Conservation (phyloP, 805 yeast genomes). For the Kluyveromyces siamensis region DNA sequence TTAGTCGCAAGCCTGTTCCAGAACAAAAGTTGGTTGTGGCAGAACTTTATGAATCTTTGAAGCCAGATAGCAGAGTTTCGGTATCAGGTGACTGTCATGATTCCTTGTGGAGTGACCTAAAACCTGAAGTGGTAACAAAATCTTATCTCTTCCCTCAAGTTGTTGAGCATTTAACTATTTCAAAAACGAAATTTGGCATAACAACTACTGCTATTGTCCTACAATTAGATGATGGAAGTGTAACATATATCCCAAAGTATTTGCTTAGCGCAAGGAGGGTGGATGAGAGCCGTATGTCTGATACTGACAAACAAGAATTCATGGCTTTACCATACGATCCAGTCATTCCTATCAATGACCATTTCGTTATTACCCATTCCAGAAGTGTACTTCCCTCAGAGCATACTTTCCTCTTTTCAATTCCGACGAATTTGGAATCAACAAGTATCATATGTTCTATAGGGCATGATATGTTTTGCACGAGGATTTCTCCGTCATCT, state of each 20-base stretch:
- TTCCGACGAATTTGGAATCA: conserved; percentile 69
- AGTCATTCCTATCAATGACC: conserved; percentile 41
- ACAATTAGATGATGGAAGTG: conserved; percentile 49
- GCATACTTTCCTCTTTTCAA: conserved; percentile 32
- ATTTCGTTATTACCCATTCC: conserved; percentile 41
- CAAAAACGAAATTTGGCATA: conserved; percentile 57
- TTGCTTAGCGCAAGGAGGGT: conserved; percentile 63
- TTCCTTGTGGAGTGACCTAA: conserved; percentile 27
- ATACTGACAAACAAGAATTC: conserved; percentile 48
- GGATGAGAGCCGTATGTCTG: conserved; percentile 41
- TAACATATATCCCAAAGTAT: conserved; percentile 62
- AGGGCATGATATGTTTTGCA: conserved; percentile 69
- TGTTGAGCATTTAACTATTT: conserved; percentile 42
- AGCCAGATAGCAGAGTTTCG: conserved; percentile 38
- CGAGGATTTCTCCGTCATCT: conserved; percentile 69
- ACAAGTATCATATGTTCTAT: conserved; percentile 62
- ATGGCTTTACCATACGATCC: conserved; percentile 60
- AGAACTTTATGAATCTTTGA: conserved; percentile 67
- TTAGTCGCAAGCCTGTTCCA: conserved; percentile 39
- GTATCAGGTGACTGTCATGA: conserved; percentile 19
- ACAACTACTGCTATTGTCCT: conserved; percentile 57
- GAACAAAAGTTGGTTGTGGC: conserved; percentile 56
- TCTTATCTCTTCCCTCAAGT: conserved; percentile 57
- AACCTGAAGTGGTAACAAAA: conserved; percentile 43
- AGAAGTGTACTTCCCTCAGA: conserved; percentile 32